phyloP scores from a whole-genome alignment of 176 grass and related monocot genomes.

The maize (Zea mays) region Zm-B73-REFERENCE-NAM-5.0 NC_050098.1:27832001-27832500 shows the following conservation, averaged over 20 bases:
- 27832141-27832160: too few species aligned
- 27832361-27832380: background rate
- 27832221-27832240: slow-evolving; percentile 43
- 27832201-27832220: too few species aligned
- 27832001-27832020: slow-evolving; percentile 28
- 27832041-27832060: slow-evolving; percentile 32
- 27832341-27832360: slow-evolving; percentile 24
- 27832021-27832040: too few species aligned
- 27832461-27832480: too few species aligned
- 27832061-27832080: background rate
- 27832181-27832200: too few species aligned
- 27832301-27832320: slow-evolving; percentile 29
- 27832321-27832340: background rate
- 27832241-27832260: slow-evolving; percentile 40
- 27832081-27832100: slow-evolving; percentile 15
- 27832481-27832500: too few species aligned
- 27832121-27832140: too few species aligned
- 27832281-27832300: slow-evolving; percentile 35
- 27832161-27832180: too few species aligned
- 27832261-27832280: slow-evolving; percentile 56
- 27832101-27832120: background rate
- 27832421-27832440: slow-evolving; percentile 15
- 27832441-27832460: slow-evolving; percentile 15
- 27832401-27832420: slow-evolving; percentile 2
- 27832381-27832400: background rate